Conservation (phyloP, 169 alveolate species). For the Cystoisospora suis region DNA sequence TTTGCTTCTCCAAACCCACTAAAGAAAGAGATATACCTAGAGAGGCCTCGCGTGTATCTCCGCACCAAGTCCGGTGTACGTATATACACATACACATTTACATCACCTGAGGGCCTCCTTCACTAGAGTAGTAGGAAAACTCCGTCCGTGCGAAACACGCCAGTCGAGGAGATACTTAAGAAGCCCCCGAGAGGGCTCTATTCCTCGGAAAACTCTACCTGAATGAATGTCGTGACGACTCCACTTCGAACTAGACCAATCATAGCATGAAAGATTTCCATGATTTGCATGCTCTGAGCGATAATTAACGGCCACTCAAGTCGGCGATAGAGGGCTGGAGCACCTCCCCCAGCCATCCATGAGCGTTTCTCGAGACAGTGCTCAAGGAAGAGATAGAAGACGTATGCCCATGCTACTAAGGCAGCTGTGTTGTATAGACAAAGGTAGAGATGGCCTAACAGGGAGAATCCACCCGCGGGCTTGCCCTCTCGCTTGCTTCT, state of each 20-base stretch:
- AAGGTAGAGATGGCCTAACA: not conserved
- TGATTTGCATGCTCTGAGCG: slow-evolving; percentile 50
- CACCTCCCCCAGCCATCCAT: not conserved
- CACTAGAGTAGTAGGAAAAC: too few species aligned
- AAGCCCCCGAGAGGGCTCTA: too few species aligned
- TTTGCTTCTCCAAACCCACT: too few species aligned
- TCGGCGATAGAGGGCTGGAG: slow-evolving; percentile 31
- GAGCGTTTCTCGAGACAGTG: not conserved
- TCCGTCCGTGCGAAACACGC: too few species aligned
- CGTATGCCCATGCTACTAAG: slow-evolving; percentile 42
- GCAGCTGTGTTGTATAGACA: not conserved
- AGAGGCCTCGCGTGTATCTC: too few species aligned
- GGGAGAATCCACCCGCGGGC: not conserved
- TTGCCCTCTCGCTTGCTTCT: not conserved
- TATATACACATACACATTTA: too few species aligned
- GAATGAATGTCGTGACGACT: slow-evolving; percentile 51
- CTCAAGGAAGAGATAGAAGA: not conserved
- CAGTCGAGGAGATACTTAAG: too few species aligned
- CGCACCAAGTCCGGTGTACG: too few species aligned
- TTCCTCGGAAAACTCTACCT: slow-evolving; percentile 5
- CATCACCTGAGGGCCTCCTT: too few species aligned
- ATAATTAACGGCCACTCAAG: slow-evolving; percentile 36
- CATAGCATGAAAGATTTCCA: slow-evolving; percentile 47
- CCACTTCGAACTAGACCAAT: slow-evolving; percentile 49
- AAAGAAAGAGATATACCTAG: too few species aligned